phyloP scores from a whole-genome alignment of 352 stramenopile genomes.

The Phytophthora foliorum region DNA sequence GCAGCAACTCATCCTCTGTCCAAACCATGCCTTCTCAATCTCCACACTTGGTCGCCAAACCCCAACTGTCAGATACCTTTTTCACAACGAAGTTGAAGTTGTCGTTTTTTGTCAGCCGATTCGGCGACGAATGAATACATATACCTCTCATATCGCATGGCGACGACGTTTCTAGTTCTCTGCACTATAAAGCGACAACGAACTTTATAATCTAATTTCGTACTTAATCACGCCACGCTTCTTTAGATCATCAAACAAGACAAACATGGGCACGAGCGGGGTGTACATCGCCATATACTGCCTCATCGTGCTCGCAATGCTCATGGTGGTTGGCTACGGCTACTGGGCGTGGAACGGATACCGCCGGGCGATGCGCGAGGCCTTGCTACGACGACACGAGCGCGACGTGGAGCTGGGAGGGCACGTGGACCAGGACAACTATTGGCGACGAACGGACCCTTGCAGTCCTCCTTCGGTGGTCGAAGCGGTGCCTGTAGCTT shows the following conservation, averaged over 20 bases:
- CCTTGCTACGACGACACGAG: slow-evolving; percentile 40
- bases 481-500: slow-evolving; percentile 15
- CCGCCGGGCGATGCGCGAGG: slow-evolving; percentile 34
- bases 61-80: slow-evolving; percentile 20
- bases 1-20: slow-evolving; percentile 20
- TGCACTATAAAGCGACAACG: too few relatives aligned
- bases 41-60: not conserved
- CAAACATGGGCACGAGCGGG: slow-evolving; percentile 21
- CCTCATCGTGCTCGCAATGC: slow-evolving; percentile 41
- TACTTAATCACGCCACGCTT: not conserved
- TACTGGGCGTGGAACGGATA: slow-evolving; percentile 42
- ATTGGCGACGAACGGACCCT: slow-evolving; percentile 32
- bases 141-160: not conserved
- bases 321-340: slow-evolving; percentile 32
- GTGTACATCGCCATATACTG: slow-evolving; percentile 45
- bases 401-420: slow-evolving; percentile 37
- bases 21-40: not conserved
- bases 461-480: slow-evolving; percentile 13
- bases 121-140: not conserved
- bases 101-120: slow-evolving; percentile 41
- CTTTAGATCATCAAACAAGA: not conserved
- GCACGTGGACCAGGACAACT: slow-evolving; percentile 33
- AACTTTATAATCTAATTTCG: too few relatives aligned
- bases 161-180: too few relatives aligned
- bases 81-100: slow-evolving; percentile 15